Evolutionary conservation across 768 basidiomycete genomes (phyloP), one percentile per base, ranked within the genome.

Genomic region (Lactarius hengduanensis): DNA sequence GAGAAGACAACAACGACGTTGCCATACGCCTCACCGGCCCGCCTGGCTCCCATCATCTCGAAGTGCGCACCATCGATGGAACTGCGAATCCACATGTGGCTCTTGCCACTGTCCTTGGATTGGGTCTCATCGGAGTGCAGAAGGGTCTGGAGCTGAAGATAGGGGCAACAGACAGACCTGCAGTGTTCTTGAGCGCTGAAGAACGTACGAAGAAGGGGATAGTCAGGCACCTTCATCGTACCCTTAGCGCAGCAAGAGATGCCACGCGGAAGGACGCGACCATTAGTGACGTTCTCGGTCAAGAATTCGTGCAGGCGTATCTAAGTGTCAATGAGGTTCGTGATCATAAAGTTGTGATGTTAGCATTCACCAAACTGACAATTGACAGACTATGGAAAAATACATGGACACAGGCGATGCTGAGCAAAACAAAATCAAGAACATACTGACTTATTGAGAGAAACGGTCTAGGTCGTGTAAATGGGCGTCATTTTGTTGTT

Each of bases 1-100:
- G 90, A 0, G 80, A 81, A 13, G 86, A 90, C 57, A 89, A 89
- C 75, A 83, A 86, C 59, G 89, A 91, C 72, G 78, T 80, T 0
- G 84, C 87, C 0, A 72, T 91, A 1, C 86, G 90, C 4, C 76
- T 90, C 22, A 76, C 78, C 0, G 71, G 77, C 15, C 79, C 83
- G 0, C 81, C 80, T 0, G 77, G 78, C 0, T 80, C 81, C 30
- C 80, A 84, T 18, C 86, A 86, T 73, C 88, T 91, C 65, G 90
- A 92, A 74, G 69, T 89, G 57, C 81, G 80, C 65, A 77, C 79
- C 20, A 65, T 87, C 54, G 90, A 92, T 69, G 90, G 82, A 7
- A 89, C 86, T 4, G 81, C 87, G 0, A 86, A 83, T 72, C 85
- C 83, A 2, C 82, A 92, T 72, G 71, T 90, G 20, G 86, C 81